Percentiles rank a stretch among this genome's conserved stretches.
Evolutionary conservation across 1,284 basidiomycete genomes (phyloP).

Genomic region (Tranzscheliella williamsii): DNA sequence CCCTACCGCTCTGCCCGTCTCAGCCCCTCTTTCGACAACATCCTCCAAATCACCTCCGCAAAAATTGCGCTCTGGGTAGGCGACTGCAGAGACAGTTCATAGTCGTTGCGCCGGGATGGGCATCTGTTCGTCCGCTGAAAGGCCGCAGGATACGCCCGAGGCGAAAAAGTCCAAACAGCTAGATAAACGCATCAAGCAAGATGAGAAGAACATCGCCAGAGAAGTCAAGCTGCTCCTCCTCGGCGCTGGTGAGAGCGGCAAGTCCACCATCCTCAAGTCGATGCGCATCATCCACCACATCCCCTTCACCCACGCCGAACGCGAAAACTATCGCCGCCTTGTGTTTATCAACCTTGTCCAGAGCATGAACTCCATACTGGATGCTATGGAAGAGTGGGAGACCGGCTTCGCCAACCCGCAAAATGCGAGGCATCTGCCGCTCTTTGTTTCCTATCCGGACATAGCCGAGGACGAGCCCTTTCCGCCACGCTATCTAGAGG

Average conservation of each 20-base stretch:
- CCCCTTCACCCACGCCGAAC: conserved; percentile 74
- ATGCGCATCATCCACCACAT: conserved; percentile 84
- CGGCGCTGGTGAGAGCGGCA: conserved; percentile 90
- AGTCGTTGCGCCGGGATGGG: conserved; percentile 25
- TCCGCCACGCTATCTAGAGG: conserved; percentile 69
- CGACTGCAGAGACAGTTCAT: not conserved
- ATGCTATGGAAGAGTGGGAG: conserved; percentile 85
- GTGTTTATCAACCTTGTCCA: conserved; percentile 87
- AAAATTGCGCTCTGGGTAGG: not conserved
- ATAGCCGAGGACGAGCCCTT: conserved; percentile 76
- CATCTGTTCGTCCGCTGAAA: conserved; percentile 32
- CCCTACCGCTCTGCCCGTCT: not conserved
- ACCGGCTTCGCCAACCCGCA: conserved; percentile 69
- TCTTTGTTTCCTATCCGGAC: conserved; percentile 49
- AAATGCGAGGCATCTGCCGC: conserved; percentile 20
- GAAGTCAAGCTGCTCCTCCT: conserved; percentile 68
- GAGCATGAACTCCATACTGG: conserved; percentile 79
- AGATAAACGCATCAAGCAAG: conserved; percentile 42
- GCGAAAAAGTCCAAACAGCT: conserved; percentile 24
- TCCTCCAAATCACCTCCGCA: not conserved
- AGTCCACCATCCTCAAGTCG: conserved; percentile 90
- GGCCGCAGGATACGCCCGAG: conserved; percentile 31
- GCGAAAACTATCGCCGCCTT: conserved; percentile 75
- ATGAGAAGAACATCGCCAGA: conserved; percentile 40
- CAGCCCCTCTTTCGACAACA: not conserved